Conservation (phyloP, 257 asterid species). For the Petunia secreta region DNA sequence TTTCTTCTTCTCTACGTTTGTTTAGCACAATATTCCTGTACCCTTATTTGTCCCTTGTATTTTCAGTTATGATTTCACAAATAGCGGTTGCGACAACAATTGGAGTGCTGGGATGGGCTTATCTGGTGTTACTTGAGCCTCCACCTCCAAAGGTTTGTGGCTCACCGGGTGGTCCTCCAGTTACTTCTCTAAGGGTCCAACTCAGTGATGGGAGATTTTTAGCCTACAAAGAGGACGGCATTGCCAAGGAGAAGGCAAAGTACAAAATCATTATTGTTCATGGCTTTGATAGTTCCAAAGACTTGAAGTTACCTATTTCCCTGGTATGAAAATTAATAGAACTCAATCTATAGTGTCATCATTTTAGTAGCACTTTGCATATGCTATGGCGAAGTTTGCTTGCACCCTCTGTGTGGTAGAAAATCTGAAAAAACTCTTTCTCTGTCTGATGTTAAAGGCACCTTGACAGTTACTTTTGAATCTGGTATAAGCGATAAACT, state of each 20-base stretch:
- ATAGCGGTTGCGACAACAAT: slow-evolving; percentile 52
- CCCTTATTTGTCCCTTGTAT: neutral
- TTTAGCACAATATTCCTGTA: neutral
- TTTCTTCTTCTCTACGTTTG: neutral
- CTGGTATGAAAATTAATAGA: slow-evolving; percentile 43
- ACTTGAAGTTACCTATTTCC: slow-evolving; percentile 54
- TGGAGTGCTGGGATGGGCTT: slow-evolving; percentile 59
- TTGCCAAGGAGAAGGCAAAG: slow-evolving; percentile 62
- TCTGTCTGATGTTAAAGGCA: neutral
- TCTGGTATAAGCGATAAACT: neutral
- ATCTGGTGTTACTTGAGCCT: slow-evolving; percentile 56
- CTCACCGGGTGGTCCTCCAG: slow-evolving; percentile 77
- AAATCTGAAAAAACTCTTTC: neutral
- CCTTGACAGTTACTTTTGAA: neutral
- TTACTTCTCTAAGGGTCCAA: slow-evolving; percentile 66
- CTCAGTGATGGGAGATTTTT: slow-evolving; percentile 76
- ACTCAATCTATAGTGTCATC: neutral
- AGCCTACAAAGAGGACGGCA: slow-evolving; percentile 77
- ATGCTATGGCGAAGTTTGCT: neutral
- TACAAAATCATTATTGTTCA: slow-evolving; percentile 62
- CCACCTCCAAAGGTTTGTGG: slow-evolving; percentile 73
- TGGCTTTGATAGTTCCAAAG: slow-evolving; percentile 74
- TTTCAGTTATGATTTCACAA: slow-evolving; percentile 58
- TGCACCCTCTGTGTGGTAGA: neutral
- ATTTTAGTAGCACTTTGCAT: neutral